Percentiles rank a stretch among this genome's conserved stretches.
phyloP scores from a whole-genome alignment of 495 filamentous ascomycete species.

The Penicillium canescens region DNA sequence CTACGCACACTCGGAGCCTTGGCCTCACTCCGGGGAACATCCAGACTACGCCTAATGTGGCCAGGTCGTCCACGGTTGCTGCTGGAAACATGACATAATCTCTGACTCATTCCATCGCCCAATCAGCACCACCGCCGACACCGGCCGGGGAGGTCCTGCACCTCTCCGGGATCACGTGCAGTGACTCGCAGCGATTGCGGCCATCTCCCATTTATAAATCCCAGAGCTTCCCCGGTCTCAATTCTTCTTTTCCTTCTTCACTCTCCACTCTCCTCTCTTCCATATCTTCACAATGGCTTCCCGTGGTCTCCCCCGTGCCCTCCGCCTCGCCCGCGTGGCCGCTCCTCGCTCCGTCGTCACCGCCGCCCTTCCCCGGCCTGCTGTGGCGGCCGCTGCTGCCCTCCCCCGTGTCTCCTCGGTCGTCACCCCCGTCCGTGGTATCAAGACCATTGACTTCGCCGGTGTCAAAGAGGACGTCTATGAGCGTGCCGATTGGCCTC shows the following conservation, averaged over 20 bases:
- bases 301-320: slow-evolving; percentile 75
- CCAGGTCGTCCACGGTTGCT: background rate
- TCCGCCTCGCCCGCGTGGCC: slow-evolving; percentile 74
- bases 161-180: slow-evolving; percentile 41
- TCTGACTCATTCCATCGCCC: background rate
- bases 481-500: slow-evolving; percentile 97
- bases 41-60: background rate
- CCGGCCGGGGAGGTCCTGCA: slow-evolving; percentile 38
- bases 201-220: slow-evolving; percentile 18
- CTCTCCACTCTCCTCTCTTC: slow-evolving; percentile 25
- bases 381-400: slow-evolving; percentile 38
- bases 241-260: slow-evolving; percentile 22
- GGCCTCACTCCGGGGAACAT: too few species aligned
- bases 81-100: background rate
- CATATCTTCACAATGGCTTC: slow-evolving; percentile 74
- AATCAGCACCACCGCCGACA: slow-evolving; percentile 27
- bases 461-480: slow-evolving; percentile 90
- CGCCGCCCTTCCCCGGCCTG: slow-evolving; percentile 45
- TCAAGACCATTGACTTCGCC: slow-evolving; percentile 78
- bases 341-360: slow-evolving; percentile 54
- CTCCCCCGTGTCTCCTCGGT: slow-evolving; percentile 51
- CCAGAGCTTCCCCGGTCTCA: slow-evolving; percentile 20
- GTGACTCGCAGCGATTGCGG: slow-evolving; percentile 14
- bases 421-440: slow-evolving; percentile 50
- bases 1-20: too few species aligned